Evolutionary conservation across 1,139 yeast genomes (phyloP).

Genomic region (Geotrichum reessii): DNA sequence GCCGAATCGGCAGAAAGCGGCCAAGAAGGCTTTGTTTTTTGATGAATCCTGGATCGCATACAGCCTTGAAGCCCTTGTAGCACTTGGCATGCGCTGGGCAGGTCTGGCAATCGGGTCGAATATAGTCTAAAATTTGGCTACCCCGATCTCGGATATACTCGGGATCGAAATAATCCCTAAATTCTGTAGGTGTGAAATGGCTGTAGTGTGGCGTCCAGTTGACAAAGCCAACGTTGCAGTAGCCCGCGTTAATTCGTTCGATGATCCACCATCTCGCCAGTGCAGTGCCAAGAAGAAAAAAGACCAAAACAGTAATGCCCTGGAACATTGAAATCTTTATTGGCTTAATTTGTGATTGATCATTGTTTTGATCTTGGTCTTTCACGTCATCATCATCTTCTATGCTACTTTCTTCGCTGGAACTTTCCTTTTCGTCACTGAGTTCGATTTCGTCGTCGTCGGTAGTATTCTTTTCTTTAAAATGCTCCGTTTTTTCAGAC

Average conservation of each 20-base stretch:
- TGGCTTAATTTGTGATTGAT: conserved; percentile 1
- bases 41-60: conserved; percentile 66
- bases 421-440: neutral
- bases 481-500: conserved; percentile 1
- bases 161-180: conserved; percentile 17
- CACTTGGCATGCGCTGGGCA: conserved; percentile 86
- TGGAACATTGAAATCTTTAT: neutral
- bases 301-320: conserved; percentile 13
- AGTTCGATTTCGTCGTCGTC: neutral
- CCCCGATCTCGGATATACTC: conserved; percentile 22
- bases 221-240: conserved; percentile 34
- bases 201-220: conserved; percentile 13
- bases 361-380: conserved; percentile 17
- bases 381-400: conserved; percentile 16
- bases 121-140: conserved; percentile 25
- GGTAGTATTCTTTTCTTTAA: conserved; percentile 9
- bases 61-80: conserved; percentile 50
- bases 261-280: conserved; percentile 33
- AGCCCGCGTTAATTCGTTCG: conserved; percentile 33
- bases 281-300: conserved; percentile 20
- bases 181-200: conserved; percentile 10
- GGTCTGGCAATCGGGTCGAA: conserved; percentile 60
- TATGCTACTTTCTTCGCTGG: neutral
- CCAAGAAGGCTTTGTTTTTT: conserved; percentile 51
- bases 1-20: conserved; percentile 55